A percentile compares a stretch with the other conserved stretches of the same genome.
Conservation (phyloP, 495 filamentous ascomycete species). For the Hypoxylon trugodes region DNA sequence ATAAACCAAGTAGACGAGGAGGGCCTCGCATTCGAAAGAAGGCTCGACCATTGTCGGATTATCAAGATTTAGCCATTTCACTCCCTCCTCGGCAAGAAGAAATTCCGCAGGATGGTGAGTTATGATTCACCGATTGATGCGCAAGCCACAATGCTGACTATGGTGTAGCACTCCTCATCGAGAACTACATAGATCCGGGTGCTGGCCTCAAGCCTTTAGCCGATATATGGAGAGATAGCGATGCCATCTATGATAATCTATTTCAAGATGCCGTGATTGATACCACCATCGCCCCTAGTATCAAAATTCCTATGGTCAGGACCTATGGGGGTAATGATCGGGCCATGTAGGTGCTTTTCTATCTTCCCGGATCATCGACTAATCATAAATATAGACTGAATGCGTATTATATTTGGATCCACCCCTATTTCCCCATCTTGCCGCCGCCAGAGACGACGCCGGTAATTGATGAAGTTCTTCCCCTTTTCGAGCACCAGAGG, state of each 20-base stretch:
- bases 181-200: slow-evolving; percentile 45
- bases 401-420: slow-evolving; percentile 69
- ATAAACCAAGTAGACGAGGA: slow-evolving; percentile 65
- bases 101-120: slow-evolving; percentile 40
- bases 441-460: slow-evolving; percentile 58
- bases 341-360: slow-evolving; percentile 37
- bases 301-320: slow-evolving; percentile 41
- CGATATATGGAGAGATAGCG: slow-evolving; percentile 41
- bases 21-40: slow-evolving; percentile 58
- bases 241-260: slow-evolving; percentile 44
- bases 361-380: slow-evolving; percentile 27
- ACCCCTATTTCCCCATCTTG: slow-evolving; percentile 66
- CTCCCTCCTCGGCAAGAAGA: slow-evolving; percentile 45
- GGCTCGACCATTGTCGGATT: slow-evolving; percentile 35
- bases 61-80: slow-evolving; percentile 41
- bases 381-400: slow-evolving; percentile 55
- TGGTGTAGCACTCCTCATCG: slow-evolving; percentile 37
- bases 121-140: neutral
- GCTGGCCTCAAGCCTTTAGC: slow-evolving; percentile 42
- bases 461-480: slow-evolving; percentile 55
- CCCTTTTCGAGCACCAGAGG: slow-evolving; percentile 52
- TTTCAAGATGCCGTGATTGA: slow-evolving; percentile 38
- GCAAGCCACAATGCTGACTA: slow-evolving; percentile 17
- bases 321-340: slow-evolving; percentile 39
- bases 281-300: slow-evolving; percentile 19